Percentiles rank a stretch among this genome's conserved stretches.
phyloP scores from a whole-genome alignment of 306 rosid genomes.

The Vigna trinervia region DNA sequence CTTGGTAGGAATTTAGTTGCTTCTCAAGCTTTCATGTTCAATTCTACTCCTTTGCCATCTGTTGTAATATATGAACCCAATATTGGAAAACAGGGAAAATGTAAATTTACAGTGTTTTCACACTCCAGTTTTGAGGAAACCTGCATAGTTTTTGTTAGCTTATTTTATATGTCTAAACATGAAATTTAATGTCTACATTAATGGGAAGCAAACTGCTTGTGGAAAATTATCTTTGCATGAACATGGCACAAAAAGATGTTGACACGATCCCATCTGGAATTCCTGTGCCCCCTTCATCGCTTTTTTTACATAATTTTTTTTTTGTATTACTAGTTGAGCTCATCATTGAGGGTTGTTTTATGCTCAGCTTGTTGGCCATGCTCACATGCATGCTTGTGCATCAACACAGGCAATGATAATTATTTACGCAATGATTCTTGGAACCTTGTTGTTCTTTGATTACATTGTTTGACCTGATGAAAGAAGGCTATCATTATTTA shows the following conservation, averaged over 20 bases:
- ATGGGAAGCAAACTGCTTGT: not conserved
- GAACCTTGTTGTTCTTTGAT: slow-evolving; percentile 9
- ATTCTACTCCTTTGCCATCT: not conserved
- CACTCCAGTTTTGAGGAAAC: not conserved
- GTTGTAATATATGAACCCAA: slow-evolving; percentile 20
- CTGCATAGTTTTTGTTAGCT: not conserved
- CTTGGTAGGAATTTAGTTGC: not conserved
- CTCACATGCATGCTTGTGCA: slow-evolving; percentile 30
- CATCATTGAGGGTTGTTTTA: not conserved
- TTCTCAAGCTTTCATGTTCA: not conserved
- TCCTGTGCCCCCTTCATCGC: not conserved
- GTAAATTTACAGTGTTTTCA: not conserved
- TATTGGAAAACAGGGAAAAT: not conserved
- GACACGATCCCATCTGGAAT: not conserved
- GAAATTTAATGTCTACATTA: not conserved
- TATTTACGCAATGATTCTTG: not conserved
- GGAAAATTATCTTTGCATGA: slow-evolving; percentile 14
- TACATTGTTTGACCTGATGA: not conserved
- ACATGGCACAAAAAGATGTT: slow-evolving; percentile 13
- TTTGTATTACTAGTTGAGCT: not conserved
- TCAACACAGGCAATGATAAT: slow-evolving; percentile 9
- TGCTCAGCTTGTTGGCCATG: slow-evolving; percentile 1
- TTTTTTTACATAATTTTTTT: not conserved
- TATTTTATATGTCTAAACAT: not conserved
- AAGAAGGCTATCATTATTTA: slow-evolving; percentile 3